Percentiles rank a stretch among this genome's conserved stretches.
phyloP scores from a whole-genome alignment of 495 filamentous ascomycete species.

The Tuber indicum region DNA sequence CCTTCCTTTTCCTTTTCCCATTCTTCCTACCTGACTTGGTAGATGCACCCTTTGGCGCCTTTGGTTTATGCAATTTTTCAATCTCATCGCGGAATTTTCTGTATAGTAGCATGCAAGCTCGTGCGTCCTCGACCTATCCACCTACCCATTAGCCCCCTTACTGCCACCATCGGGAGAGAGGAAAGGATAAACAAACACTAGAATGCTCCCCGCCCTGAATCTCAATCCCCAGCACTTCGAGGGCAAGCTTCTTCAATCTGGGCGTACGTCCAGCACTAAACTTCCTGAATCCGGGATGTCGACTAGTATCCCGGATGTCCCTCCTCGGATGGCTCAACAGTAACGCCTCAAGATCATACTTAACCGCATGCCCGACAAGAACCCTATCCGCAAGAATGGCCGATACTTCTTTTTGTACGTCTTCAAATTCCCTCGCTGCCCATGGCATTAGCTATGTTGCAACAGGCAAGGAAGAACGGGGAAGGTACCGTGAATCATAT shows the following conservation, averaged over 20 bases:
- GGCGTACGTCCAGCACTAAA: constrained; percentile 68
- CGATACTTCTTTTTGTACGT: constrained; percentile 66
- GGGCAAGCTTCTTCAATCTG: constrained; percentile 64
- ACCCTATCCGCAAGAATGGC: constrained; percentile 66
- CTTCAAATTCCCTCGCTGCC: constrained; percentile 60
- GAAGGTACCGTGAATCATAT: constrained; percentile 50
- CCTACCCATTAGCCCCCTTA: constrained; percentile 4
- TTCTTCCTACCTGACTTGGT: constrained; percentile 42
- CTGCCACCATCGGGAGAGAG: not conserved
- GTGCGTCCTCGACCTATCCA: constrained; percentile 69
- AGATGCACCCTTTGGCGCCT: constrained; percentile 50
- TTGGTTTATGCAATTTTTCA: constrained; percentile 66
- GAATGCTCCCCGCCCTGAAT: constrained; percentile 72
- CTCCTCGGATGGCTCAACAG: constrained; percentile 66
- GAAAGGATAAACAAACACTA: constrained; percentile 45
- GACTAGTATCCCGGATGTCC: constrained; percentile 78
- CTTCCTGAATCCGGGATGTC: constrained; percentile 64
- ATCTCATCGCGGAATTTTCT: constrained; percentile 71
- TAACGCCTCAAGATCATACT: constrained; percentile 74
- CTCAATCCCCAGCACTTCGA: constrained; percentile 69
- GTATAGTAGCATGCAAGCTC: constrained; percentile 82
- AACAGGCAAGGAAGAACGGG: not conserved
- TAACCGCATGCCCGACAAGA: constrained; percentile 82
- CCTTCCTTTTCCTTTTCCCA: constrained; percentile 50
- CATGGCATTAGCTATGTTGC: constrained; percentile 1